phyloP scores from a whole-genome alignment of 805 yeast genomes.

The Kuraishia ogatae region DNA sequence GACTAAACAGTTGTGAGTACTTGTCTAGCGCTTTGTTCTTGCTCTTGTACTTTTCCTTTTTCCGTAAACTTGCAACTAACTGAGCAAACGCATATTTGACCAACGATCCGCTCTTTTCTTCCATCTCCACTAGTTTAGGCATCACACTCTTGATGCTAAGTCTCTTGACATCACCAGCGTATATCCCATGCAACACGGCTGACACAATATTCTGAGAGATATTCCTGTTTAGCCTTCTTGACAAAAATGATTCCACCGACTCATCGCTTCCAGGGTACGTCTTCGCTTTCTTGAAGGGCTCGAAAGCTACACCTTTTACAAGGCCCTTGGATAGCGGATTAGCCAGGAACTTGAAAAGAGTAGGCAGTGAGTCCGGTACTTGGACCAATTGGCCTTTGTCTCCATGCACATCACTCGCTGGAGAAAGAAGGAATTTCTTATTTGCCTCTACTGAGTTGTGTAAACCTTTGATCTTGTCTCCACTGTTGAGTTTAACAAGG shows the following conservation, averaged over 20 bases:
- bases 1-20: slow-evolving; percentile 32
- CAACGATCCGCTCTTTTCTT: slow-evolving; percentile 51
- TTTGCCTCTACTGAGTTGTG: slow-evolving; percentile 54
- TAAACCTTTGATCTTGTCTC: slow-evolving; percentile 49
- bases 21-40: background rate
- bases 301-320: slow-evolving; percentile 35
- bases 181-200: slow-evolving; percentile 83
- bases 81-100: slow-evolving; percentile 24
- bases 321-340: slow-evolving; percentile 39
- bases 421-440: slow-evolving; percentile 53
- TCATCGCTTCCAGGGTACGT: slow-evolving; percentile 43
- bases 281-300: slow-evolving; percentile 33
- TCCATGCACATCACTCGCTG: slow-evolving; percentile 11
- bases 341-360: slow-evolving; percentile 24
- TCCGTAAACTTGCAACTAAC: slow-evolving; percentile 6
- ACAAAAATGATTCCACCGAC: slow-evolving; percentile 56
- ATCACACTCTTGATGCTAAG: slow-evolving; percentile 60
- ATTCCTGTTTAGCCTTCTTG: slow-evolving; percentile 59
- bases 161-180: slow-evolving; percentile 71
- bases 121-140: slow-evolving; percentile 47
- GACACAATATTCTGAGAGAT: slow-evolving; percentile 54
- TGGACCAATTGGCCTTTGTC: slow-evolving; percentile 36
- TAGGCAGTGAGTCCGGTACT: slow-evolving; percentile 37
- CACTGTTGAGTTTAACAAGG: slow-evolving; percentile 36
- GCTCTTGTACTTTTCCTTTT: slow-evolving; percentile 1